A percentile compares a stretch with the other conserved stretches of the same genome.
Evolutionary conservation across 306 rosid genomes (phyloP).

Genomic region (Casuarina equisetifolia): DNA sequence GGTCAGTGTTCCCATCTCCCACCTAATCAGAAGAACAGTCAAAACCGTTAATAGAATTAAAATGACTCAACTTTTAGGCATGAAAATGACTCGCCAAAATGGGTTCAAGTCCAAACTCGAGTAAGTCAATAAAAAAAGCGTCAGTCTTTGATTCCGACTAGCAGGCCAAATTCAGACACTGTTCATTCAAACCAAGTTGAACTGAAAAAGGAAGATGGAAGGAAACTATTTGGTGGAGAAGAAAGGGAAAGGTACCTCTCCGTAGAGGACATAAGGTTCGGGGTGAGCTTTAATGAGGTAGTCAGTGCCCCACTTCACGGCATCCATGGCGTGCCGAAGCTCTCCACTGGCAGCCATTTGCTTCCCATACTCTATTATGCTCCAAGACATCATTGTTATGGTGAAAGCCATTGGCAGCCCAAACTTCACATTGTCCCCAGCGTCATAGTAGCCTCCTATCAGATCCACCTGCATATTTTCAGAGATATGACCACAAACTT

Average conservation of each 20-base stretch:
- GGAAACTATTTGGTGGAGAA: neutral
- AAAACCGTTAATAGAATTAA: neutral
- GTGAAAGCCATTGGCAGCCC: slow-evolving; percentile 98
- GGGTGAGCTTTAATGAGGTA: slow-evolving; percentile 95
- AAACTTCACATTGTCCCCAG: slow-evolving; percentile 98
- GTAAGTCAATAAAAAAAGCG: neutral
- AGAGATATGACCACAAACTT: neutral
- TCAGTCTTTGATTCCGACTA: too few relatives aligned
- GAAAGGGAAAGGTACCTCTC: slow-evolving; percentile 57
- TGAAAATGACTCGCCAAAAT: neutral
- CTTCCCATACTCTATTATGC: slow-evolving; percentile 81
- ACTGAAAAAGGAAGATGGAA: neutral
- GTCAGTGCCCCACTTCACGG: slow-evolving; percentile 95
- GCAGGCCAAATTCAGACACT: too few relatives aligned
- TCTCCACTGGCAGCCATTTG: slow-evolving; percentile 80
- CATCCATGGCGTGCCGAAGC: slow-evolving; percentile 85
- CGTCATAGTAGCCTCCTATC: slow-evolving; percentile 95
- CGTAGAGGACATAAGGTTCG: slow-evolving; percentile 79
- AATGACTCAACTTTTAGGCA: neutral
- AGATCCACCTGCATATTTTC: slow-evolving; percentile 67
- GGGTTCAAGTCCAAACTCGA: neutral
- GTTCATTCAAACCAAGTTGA: neutral
- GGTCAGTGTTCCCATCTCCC: slow-evolving; percentile 96
- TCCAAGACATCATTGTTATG: slow-evolving; percentile 96
- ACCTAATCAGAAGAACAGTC: slow-evolving; percentile 52